A percentile compares a stretch with the other conserved stretches of the same genome.
Evolutionary conservation across 2,329 filamentous ascomycete species (phyloP).

Genomic region (Ploettnerulaceae sp.): DNA sequence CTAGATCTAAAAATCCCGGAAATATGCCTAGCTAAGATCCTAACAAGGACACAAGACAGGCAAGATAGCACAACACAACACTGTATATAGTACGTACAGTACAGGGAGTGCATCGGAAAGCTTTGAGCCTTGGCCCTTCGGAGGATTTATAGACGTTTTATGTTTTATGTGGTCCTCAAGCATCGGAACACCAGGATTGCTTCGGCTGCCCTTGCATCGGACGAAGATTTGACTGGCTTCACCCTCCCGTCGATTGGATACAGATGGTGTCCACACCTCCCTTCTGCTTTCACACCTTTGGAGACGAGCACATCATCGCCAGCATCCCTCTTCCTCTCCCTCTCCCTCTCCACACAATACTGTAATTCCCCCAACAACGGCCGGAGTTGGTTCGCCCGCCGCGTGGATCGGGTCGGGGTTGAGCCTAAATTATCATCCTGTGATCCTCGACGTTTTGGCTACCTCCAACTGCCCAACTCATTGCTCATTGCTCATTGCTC

Average conservation of each 20-base stretch:
- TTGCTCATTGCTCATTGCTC: constrained; percentile 3
- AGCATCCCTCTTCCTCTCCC: background rate
- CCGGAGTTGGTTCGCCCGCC: constrained; percentile 13
- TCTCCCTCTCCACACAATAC: background rate
- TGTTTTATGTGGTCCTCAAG: background rate
- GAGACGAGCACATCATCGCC: constrained; percentile 24
- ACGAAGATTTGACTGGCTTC: background rate
- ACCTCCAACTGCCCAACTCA: background rate
- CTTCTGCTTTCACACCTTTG: constrained; percentile 7
- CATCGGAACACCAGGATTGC: constrained; percentile 3
- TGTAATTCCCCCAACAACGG: constrained; percentile 3
- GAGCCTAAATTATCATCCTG: constrained; percentile 18
- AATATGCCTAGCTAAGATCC: too few species aligned
- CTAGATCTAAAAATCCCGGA: too few species aligned
- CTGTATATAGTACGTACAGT: background rate
- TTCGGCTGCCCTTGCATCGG: constrained; percentile 21
- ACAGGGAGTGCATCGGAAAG: constrained; percentile 7
- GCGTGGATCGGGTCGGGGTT: background rate
- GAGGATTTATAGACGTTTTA: constrained; percentile 15
- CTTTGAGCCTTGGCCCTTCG: constrained; percentile 11
- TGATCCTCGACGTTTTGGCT: constrained; percentile 1
- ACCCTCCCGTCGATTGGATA: constrained; percentile 12
- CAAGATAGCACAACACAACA: background rate
- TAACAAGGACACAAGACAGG: background rate
- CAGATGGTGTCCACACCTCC: constrained; percentile 1